Base-by-base conservation (phyloP, 2,329 filamentous ascomycete genomes). In the Tolypocladium amazonense region DNA sequence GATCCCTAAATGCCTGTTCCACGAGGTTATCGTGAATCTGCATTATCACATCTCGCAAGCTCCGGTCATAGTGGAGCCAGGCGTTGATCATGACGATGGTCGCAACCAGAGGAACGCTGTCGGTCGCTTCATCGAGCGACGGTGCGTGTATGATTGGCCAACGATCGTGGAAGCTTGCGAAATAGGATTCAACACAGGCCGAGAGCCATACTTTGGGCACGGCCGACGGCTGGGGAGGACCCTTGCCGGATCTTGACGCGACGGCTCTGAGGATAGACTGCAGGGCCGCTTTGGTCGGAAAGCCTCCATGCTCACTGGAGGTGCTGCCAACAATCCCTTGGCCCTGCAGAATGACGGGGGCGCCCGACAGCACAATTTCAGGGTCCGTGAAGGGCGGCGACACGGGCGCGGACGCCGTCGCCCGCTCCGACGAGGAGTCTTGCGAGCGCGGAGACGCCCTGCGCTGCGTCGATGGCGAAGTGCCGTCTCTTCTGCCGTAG, bases 121-220 rank as follows among this genome's bases (percentile, higher is more conserved):
- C 68, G 18, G 60, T 67, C 38, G 72, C 68, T 30, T 63, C 68
- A 43, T 68, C 70, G 56, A 72, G 73, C 0, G 69, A 65, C 0
- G 76, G 74, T 0, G 66, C 68, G 61, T 77, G 75, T 4, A 79
- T 63, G 2, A 77, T 65, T 7, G 77, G 73, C 69, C 76, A 79
- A 0, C 69, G 69, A 35, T 75, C 68, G 59, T 79, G 76, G 37
- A 78, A 76, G 0, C 68, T 61, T 0, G 66, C 65, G n/a, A 79
- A 70, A 41, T 77, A 81, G 0, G 69, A 65, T 0, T 68, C 65
- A 1, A 66, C 61, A 33, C 63, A 64, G 4, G 59, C 60, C 18
- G 61, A 54, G 4, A 67, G 62, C 68, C 67, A 69, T 1, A 56
- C 9, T 35, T 64, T 63, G 33, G 65, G 60, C 3, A 66, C 56